These are phyloP conservation scores for Flaveria ramosissima DNA, from an alignment of 129 eudicot genomes.

Conservation along the genomic window DNA sequence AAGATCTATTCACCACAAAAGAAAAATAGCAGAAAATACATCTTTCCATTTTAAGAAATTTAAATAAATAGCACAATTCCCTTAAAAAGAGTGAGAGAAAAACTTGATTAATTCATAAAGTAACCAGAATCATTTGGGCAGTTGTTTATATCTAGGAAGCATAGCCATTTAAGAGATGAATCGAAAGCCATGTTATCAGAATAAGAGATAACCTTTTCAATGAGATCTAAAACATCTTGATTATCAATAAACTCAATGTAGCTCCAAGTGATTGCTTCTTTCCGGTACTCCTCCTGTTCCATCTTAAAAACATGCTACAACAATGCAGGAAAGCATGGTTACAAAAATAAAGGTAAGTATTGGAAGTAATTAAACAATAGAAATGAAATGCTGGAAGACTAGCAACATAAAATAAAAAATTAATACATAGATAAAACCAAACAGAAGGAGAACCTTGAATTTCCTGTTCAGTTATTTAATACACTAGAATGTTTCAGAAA, in stretches of 20 bases:
- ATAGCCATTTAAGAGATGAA: constrained; percentile 3
- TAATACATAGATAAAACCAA: not conserved
- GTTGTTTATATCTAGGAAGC: not conserved
- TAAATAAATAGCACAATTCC: not conserved
- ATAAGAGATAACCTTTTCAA: constrained; percentile 73
- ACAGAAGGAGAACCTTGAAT: not conserved
- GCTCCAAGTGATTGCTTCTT: constrained; percentile 95
- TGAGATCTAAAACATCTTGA: constrained; percentile 95
- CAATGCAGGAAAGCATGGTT: constrained; percentile 12
- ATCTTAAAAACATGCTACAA: constrained; percentile 95
- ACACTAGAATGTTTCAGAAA: constrained; percentile 15
- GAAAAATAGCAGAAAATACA: constrained; percentile 9
- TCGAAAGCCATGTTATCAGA: constrained; percentile 13
- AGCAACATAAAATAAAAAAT: not conserved
- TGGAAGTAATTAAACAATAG: not conserved
- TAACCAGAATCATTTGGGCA: not conserved
- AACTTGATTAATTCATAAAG: not conserved
- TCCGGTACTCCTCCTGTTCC: constrained; percentile 97
- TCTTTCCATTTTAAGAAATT: constrained; percentile 10
- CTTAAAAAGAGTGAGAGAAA: not conserved
- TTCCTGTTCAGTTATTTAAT: not conserved
- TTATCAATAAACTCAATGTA: constrained; percentile 95
- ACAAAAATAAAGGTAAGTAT: not conserved
- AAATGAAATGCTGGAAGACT: constrained; percentile 23
- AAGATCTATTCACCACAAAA: not conserved